Base-by-base conservation (phyloP, 2,329 filamentous ascomycete genomes). In the Calonectria leucothoes region DNA sequence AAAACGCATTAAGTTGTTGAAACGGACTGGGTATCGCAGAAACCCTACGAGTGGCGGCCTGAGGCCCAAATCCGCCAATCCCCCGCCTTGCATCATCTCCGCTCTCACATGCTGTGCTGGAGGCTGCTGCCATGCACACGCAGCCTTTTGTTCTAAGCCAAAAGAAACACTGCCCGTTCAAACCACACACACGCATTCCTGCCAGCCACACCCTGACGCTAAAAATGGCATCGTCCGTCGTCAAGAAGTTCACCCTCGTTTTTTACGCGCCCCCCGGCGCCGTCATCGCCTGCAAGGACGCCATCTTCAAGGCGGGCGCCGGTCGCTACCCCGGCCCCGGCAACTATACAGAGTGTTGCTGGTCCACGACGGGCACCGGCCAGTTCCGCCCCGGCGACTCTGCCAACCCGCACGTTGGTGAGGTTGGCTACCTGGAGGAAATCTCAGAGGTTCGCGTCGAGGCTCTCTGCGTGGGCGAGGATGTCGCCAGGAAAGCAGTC, bases 401-500 rank as follows among this genome's bases (percentile, higher is more conserved):
- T 0, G 91, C 93, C 2, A 92, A 91, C 64, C 93, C 93, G 3
- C 84, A 91, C 78, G 91, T 94, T 74, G 93, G 93, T 3, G 83
- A 83, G 29, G 83, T 87, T 1, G 91, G 91, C 2, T 81, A 84
- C 35, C 79, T 94, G 0, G 91, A 94, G 82, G 81, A 90, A 71
- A 86, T 91, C 0, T 85, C 89, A 17, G 93, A 94, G 82, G 86
- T 89, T 2, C 87, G 88, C 66, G 90, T 93, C 20, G 92, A 94
- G 85, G 89, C 89, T 2, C 81, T 93, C 6, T 93, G 91, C 80
- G 79, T 90, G 1, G 91, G 91, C 0, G 87, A 89, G 77, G 89
- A 92, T 15, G 86, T 90, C 27, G 86, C 87, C 0, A 87, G 85
- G 74, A 86, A 86, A 49, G 92, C 89, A 5, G 91, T 94, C 0